Conservation (phyloP, 208 protist genomes). For the Zelonia costaricensis region DNA sequence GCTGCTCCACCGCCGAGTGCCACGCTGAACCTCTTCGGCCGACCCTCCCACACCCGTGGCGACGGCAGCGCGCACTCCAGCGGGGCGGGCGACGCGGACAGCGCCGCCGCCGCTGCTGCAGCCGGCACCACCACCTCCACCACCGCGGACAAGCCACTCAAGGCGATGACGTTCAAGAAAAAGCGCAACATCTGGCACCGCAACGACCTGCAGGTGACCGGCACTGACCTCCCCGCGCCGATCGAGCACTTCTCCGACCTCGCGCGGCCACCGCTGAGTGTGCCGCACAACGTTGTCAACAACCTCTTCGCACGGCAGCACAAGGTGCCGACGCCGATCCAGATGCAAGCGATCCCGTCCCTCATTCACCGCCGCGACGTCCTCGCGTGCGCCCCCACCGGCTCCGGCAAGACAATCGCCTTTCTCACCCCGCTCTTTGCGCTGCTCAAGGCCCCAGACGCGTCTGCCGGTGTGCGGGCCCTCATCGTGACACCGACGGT, state of each 20-base stretch:
- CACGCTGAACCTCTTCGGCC: conserved; percentile 62
- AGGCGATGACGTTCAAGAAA: conserved; percentile 74
- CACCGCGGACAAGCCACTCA: conserved; percentile 47
- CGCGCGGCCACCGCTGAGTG: conserved; percentile 75
- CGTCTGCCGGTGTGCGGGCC: conserved; percentile 80
- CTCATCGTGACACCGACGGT: conserved; percentile 96
- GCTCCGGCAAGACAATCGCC: conserved; percentile 95
- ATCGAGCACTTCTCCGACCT: conserved; percentile 88
- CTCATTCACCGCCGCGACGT: conserved; percentile 91
- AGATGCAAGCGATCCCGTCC: conserved; percentile 96
- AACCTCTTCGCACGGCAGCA: conserved; percentile 89
- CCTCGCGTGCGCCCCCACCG: conserved; percentile 88
- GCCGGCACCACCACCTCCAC: neutral
- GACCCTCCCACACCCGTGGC: neutral
- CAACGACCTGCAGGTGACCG: conserved; percentile 75
- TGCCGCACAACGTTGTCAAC: conserved; percentile 70
- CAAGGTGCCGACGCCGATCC: conserved; percentile 94
- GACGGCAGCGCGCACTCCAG: neutral
- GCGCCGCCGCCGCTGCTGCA: neutral
- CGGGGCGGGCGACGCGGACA: neutral
- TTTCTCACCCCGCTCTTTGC: conserved; percentile 95
- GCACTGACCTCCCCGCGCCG: conserved; percentile 74
- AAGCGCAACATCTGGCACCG: conserved; percentile 84
- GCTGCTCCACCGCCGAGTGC: conserved; percentile 46
- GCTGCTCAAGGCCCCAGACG: conserved; percentile 76